phyloP scores from a whole-genome alignment of 164 flowering plant genomes.

The Stephania cephalantha region DNA sequence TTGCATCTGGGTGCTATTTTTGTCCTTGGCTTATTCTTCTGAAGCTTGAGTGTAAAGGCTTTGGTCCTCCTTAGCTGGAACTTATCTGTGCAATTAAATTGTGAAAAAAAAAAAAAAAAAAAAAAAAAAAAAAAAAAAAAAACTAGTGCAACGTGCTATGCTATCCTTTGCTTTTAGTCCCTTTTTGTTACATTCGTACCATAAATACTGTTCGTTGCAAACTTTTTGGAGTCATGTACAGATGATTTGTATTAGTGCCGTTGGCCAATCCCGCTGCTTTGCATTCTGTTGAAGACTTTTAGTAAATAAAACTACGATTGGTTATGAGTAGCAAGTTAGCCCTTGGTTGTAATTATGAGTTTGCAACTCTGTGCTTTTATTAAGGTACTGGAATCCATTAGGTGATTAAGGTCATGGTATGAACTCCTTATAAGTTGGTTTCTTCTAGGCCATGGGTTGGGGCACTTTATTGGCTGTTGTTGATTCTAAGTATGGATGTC shows the following conservation, averaged over 20 bases:
- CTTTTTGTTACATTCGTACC: background rate
- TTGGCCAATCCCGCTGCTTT: background rate
- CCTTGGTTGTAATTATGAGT: background rate
- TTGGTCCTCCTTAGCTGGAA: too few relatives aligned
- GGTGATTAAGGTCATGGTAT: too few relatives aligned
- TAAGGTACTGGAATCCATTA: background rate
- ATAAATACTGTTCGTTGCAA: background rate
- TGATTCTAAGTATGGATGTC: background rate
- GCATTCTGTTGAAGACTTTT: background rate
- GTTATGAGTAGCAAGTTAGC: background rate
- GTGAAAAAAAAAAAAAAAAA: too few relatives aligned
- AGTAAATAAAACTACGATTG: background rate
- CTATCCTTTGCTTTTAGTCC: background rate
- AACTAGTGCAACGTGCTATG: too few relatives aligned
- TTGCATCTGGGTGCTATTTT: background rate
- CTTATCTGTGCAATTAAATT: background rate
- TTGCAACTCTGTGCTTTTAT: too few relatives aligned
- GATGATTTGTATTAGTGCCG: background rate
- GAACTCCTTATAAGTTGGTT: too few relatives aligned
- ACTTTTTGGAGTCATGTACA: background rate
- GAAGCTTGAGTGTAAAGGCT: background rate
- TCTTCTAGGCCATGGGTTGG: too few relatives aligned
- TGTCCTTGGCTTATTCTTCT: background rate
- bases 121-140: too few relatives aligned
- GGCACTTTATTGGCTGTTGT: too few relatives aligned